Percentiles rank a stretch among this genome's conserved stretches.
Conservation (phyloP, 169 alveolate species). For the Plasmodium cynomolgi region DNA sequence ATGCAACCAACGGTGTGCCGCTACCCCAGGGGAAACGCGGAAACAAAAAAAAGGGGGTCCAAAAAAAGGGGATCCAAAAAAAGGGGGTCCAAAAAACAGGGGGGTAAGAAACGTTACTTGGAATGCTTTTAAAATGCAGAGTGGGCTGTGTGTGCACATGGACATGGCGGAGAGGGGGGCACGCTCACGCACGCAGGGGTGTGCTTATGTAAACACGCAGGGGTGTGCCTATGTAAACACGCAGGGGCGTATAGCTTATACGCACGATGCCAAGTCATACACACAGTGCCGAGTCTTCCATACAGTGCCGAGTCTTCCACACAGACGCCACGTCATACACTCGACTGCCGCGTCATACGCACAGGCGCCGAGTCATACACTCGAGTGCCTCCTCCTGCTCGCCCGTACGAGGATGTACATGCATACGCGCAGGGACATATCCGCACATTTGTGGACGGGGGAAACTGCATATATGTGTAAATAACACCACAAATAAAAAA, state of each 20-base stretch:
- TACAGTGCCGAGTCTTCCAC: no score
- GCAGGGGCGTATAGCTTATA: neutral
- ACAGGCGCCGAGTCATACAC: neutral
- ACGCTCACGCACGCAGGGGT: neutral
- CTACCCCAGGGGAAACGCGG: neutral
- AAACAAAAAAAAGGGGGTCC: neutral
- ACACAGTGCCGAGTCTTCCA: neutral
- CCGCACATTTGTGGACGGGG: neutral
- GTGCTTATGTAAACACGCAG: neutral
- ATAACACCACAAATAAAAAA: neutral
- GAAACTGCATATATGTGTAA: neutral
- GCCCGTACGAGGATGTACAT: neutral
- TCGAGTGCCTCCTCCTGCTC: neutral
- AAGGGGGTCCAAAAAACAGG: neutral
- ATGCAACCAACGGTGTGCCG: neutral
- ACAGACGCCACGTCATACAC: neutral
- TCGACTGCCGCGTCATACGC: neutral
- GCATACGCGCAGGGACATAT: neutral
- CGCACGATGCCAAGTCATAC: neutral
- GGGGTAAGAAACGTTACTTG: neutral
- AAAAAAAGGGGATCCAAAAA: neutral
- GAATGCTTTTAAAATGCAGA: neutral
- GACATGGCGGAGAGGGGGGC: neutral
- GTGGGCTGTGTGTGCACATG: neutral
- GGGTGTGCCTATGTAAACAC: neutral